A percentile compares a stretch with the other conserved stretches of the same genome.
Conservation (phyloP, 495 filamentous ascomycete species). For the Podospora appendiculata region DNA sequence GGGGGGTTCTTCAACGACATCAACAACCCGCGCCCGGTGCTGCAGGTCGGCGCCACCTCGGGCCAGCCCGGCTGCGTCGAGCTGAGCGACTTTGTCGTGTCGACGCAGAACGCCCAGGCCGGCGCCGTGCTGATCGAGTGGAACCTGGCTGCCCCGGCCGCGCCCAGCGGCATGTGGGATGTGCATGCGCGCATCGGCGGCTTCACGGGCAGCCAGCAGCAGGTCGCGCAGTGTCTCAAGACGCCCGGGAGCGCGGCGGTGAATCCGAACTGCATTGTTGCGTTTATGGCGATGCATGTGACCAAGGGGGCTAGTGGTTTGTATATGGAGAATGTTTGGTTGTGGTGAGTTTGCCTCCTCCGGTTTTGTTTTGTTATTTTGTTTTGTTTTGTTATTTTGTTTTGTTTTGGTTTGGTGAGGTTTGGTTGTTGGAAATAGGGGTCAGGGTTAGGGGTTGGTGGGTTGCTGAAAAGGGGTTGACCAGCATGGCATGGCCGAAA, state of each 20-base stretch:
- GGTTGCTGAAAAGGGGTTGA: constrained; percentile 27
- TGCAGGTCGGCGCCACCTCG: constrained; percentile 64
- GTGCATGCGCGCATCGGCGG: constrained; percentile 79
- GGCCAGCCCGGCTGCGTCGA: constrained; percentile 72
- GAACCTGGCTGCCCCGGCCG: constrained; percentile 49
- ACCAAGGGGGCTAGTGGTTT: constrained; percentile 54
- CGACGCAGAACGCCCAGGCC: constrained; percentile 56
- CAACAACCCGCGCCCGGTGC: constrained; percentile 57
- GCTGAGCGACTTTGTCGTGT: constrained; percentile 70
- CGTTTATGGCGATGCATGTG: constrained; percentile 77
- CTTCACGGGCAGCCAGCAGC: constrained; percentile 67
- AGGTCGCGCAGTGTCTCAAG: constrained; percentile 65
- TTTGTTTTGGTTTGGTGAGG: neutral
- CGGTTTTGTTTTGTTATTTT: neutral
- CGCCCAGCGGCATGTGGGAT: constrained; percentile 80
- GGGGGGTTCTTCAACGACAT: constrained; percentile 63
- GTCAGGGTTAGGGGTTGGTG: constrained; percentile 21
- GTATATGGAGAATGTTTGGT: constrained; percentile 88
- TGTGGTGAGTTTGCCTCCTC: constrained; percentile 49
- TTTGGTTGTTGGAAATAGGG: constrained; percentile 8
- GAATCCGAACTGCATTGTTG: constrained; percentile 53
- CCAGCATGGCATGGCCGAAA: too few relatives aligned
- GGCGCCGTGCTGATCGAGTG: constrained; percentile 71
- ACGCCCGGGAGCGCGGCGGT: constrained; percentile 46
- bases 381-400: neutral